Conservation (phyloP, 2,329 filamentous ascomycete genomes). For the Trichoderma arundinaceum region DNA sequence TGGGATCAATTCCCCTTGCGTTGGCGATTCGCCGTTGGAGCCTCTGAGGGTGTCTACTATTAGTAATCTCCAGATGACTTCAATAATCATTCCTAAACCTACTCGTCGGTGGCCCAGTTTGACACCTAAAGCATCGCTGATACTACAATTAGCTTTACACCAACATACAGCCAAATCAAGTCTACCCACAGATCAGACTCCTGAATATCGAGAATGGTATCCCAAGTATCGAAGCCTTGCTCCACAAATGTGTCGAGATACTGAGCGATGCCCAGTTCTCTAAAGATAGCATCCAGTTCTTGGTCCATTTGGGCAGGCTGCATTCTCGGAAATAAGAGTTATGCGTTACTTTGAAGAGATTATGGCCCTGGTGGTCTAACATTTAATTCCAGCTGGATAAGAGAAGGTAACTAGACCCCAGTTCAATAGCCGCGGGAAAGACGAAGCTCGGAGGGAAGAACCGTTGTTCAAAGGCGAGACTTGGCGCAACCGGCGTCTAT, state of each 20-base stretch:
- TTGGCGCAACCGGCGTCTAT: not conserved
- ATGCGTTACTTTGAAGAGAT: conserved; percentile 12
- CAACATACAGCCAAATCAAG: too few relatives aligned
- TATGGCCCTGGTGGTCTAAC: conserved; percentile 23
- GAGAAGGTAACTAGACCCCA: not conserved
- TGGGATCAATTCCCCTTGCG: conserved; percentile 66
- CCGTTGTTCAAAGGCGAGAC: not conserved
- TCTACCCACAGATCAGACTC: conserved; percentile 76
- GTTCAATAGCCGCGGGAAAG: not conserved
- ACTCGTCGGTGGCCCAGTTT: conserved; percentile 83
- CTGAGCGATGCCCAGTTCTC: conserved; percentile 78
- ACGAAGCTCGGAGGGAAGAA: not conserved
- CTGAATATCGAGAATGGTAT: conserved; percentile 81
- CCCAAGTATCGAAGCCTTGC: conserved; percentile 86
- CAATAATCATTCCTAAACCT: conserved; percentile 43
- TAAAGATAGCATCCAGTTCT: conserved; percentile 68
- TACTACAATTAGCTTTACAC: conserved; percentile 36
- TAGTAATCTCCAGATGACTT: not conserved
- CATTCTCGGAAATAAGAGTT: not conserved
- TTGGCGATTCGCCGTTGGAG: conserved; percentile 84
- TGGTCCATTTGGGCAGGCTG: conserved; percentile 52
- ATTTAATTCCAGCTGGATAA: conserved; percentile 30
- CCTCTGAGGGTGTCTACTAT: conserved; percentile 60
- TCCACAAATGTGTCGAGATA: conserved; percentile 75
- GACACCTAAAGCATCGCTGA: conserved; percentile 73